A percentile compares a stretch with the other conserved stretches of the same genome.
These are phyloP conservation scores for Venturia oleaginea DNA, from an alignment of 2,329 filamentous ascomycete species.

Conservation along the genomic window DNA sequence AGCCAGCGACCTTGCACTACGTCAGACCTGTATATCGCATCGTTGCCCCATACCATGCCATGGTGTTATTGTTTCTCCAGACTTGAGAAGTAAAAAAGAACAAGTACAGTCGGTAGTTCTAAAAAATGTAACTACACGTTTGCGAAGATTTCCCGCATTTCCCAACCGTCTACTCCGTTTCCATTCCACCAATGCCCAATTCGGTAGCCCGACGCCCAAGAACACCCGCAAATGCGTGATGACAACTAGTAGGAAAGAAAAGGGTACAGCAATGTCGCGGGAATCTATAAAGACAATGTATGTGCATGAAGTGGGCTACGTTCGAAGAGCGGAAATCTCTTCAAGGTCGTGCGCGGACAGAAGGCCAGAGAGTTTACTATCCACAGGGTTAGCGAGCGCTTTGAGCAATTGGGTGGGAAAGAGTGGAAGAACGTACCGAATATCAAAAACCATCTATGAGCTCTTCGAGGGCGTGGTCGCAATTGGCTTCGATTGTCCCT, in stretches of 20 bases:
- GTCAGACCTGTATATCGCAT: background rate
- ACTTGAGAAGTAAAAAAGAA: background rate
- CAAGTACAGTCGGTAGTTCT: background rate
- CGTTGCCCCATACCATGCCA: background rate
- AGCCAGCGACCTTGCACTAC: background rate
- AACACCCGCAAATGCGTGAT: background rate
- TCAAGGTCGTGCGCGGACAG: background rate
- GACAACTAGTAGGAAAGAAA: background rate
- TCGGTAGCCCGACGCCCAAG: background rate
- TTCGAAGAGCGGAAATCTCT: background rate
- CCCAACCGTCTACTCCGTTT: background rate
- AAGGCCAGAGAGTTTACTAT: background rate
- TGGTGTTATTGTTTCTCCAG: background rate
- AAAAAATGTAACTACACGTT: background rate
- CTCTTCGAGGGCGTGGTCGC: background rate
- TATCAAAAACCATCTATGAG: background rate
- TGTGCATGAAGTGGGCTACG: background rate
- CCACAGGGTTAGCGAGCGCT: background rate
- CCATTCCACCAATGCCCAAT: background rate
- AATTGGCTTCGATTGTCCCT: constrained; percentile 26
- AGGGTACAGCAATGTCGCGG: constrained; percentile 4
- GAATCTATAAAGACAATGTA: constrained; percentile 7
- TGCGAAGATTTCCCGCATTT: background rate
- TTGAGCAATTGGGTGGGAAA: background rate
- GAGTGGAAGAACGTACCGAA: background rate